phyloP scores from a whole-genome alignment of 805 yeast species.

The Wickerhamiella occidentalis region DNA sequence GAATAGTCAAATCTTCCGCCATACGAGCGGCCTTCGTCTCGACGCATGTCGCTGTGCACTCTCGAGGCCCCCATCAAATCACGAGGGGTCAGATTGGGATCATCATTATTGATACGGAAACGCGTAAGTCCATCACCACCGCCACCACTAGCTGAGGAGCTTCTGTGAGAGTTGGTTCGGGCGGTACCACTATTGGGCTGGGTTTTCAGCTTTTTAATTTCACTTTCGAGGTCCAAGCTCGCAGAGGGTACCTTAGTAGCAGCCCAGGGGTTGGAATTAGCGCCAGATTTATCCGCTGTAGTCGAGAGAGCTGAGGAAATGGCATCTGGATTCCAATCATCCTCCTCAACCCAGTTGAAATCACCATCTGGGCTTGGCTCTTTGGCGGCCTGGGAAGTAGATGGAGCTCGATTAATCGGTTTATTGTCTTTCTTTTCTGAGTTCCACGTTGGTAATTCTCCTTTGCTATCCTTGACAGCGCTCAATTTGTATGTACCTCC shows the following conservation, averaged over 20 bases:
- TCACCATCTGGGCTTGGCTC: not conserved
- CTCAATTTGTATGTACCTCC: slow-evolving; percentile 24
- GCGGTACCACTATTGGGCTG: not conserved
- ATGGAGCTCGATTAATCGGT: not conserved
- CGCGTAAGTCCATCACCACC: slow-evolving; percentile 16
- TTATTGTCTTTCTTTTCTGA: not conserved
- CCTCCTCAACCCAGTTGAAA: slow-evolving; percentile 9
- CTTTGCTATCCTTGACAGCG: slow-evolving; percentile 16
- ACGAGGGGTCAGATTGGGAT: not conserved
- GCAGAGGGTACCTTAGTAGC: not conserved
- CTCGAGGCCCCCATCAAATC: slow-evolving; percentile 1
- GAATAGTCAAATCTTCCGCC: not conserved
- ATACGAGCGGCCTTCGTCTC: not conserved
- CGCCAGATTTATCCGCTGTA: slow-evolving; percentile 25
- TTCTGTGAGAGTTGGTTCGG: not conserved
- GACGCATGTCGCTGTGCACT: not conserved
- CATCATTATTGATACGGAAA: slow-evolving; percentile 12
- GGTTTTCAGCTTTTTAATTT: not conserved
- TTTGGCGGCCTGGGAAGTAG: not conserved
- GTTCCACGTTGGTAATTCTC: not conserved
- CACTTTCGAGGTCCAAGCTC: not conserved
- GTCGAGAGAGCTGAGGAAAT: not conserved
- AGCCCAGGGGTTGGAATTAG: not conserved
- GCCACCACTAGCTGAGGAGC: not conserved
- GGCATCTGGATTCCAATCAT: slow-evolving; percentile 14